Conservation (phyloP, 257 asterid genomes). For the Solanum pennellii region DNA sequence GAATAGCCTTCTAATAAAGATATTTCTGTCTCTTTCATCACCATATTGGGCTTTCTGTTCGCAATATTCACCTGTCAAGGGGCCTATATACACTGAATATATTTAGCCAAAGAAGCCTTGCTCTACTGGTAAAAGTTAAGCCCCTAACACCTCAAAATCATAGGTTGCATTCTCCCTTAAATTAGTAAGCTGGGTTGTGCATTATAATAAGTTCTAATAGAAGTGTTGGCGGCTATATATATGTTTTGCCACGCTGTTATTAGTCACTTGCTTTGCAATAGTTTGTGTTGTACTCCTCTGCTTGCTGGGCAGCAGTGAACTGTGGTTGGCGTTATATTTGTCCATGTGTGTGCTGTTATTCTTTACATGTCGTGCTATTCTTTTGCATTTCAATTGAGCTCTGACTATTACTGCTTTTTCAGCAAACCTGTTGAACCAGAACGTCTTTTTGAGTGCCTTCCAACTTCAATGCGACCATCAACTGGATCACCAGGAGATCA, state of each 20-base stretch:
- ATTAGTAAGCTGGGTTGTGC: not conserved
- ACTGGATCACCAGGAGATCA: constrained; percentile 76
- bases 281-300: not conserved
- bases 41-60: not conserved
- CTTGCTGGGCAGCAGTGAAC: not conserved
- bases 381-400: not conserved
- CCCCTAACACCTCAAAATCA: not conserved
- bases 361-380: not conserved
- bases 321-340: not conserved
- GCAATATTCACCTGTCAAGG: not conserved
- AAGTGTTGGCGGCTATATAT: not conserved
- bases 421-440: constrained; percentile 99
- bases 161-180: not conserved
- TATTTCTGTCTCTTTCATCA: not conserved
- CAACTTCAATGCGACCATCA: constrained; percentile 91
- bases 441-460: constrained; percentile 96
- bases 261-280: not conserved
- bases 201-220: not conserved
- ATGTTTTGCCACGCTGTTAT: not conserved
- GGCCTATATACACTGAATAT: not conserved
- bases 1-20: not conserved
- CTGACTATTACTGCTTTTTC: constrained; percentile 10
- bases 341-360: not conserved
- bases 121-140: not conserved
- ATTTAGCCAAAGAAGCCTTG: not conserved